Percentiles rank a stretch among this genome's conserved stretches.
phyloP scores from a whole-genome alignment of 2,329 filamentous ascomycete genomes.

The Botrytis sinoallii region DNA sequence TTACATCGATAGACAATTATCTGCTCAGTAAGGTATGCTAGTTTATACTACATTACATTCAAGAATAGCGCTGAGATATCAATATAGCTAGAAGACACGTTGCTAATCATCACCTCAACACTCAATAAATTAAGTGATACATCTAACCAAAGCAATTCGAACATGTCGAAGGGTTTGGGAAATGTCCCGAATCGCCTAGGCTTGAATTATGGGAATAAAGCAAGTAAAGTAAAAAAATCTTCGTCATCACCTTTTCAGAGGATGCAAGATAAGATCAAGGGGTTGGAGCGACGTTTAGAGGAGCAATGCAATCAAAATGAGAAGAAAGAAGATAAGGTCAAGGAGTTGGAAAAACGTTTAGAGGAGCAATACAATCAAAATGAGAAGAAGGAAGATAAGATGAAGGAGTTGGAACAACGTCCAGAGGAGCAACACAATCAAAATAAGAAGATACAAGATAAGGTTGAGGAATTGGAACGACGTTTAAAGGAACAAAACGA shows the following conservation, averaged over 20 bases:
- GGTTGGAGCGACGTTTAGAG: no score
- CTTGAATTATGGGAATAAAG: background rate
- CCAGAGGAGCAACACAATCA: background rate
- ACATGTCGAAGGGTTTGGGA: background rate
- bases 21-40: background rate
- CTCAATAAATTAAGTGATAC: background rate
- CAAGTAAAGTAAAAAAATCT: background rate
- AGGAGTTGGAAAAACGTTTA: background rate
- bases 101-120: background rate
- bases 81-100: background rate
- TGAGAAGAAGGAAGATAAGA: background rate
- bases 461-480: background rate
- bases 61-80: background rate
- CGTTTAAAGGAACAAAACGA: background rate
- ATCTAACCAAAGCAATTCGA: background rate
- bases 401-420: fast-evolving
- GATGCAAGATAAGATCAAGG: background rate
- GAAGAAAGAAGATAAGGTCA: background rate
- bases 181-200: background rate
- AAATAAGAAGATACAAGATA: background rate
- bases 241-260: background rate
- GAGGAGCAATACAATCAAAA: background rate
- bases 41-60: background rate
- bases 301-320: background rate
- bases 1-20: background rate